A percentile compares a stretch with the other conserved stretches of the same genome.
Conservation (phyloP, 2,329 filamentous ascomycete genomes). For the Penicillium sp. region DNA sequence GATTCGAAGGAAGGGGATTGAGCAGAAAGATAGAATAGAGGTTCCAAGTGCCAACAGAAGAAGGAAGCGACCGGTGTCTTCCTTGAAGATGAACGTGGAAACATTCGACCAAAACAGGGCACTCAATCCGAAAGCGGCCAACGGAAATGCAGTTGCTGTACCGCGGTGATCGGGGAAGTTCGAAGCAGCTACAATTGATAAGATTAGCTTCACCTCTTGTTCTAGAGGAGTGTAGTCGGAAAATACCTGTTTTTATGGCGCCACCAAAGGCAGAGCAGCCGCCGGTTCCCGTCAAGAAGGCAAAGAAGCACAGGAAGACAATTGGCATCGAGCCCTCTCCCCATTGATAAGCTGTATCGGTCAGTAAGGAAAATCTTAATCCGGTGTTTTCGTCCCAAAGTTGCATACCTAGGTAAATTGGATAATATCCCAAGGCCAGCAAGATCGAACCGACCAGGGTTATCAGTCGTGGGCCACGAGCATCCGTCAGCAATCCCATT, state of each 20-base stretch:
- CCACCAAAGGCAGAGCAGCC: slow-evolving; percentile 90
- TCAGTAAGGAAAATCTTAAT: background rate
- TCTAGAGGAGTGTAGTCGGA: background rate
- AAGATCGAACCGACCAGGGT: slow-evolving; percentile 74
- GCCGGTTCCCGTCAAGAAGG: slow-evolving; percentile 82
- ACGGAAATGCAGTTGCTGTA: slow-evolving; percentile 89
- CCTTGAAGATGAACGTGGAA: slow-evolving; percentile 76
- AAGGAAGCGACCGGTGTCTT: slow-evolving; percentile 80
- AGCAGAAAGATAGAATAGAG: slow-evolving; percentile 70
- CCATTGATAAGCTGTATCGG: slow-evolving; percentile 67
- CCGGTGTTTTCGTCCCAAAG: background rate
- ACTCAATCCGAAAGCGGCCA: slow-evolving; percentile 91
- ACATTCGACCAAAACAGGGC: slow-evolving; percentile 93
- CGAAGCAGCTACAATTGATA: slow-evolving; percentile 65
- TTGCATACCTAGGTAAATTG: slow-evolving; percentile 65
- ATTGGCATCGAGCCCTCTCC: slow-evolving; percentile 63
- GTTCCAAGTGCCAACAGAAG: slow-evolving; percentile 80
- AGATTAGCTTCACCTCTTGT: slow-evolving; percentile 12
- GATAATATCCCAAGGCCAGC: slow-evolving; percentile 81
- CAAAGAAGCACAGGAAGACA: slow-evolving; percentile 73
- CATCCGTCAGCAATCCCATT: slow-evolving; percentile 83
- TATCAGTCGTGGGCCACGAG: slow-evolving; percentile 76
- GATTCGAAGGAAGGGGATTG: slow-evolving; percentile 84
- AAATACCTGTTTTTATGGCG: slow-evolving; percentile 72
- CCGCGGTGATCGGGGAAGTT: slow-evolving; percentile 92